phyloP scores from a whole-genome alignment of 371 early-diverging fungal genomes.

The Zychaea mexicana region DNA sequence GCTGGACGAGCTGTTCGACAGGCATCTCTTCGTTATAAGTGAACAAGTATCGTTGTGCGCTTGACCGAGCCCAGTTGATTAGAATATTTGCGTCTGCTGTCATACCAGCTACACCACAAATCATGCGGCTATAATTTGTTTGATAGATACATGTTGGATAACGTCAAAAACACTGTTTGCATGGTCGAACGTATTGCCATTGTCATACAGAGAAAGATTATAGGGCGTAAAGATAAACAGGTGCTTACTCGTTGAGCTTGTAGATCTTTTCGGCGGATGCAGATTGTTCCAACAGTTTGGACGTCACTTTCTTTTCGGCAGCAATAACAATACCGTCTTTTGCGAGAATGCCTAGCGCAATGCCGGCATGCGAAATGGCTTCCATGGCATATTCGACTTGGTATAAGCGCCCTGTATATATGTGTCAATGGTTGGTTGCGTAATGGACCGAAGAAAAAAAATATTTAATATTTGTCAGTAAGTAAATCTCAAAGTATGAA shows the following conservation, averaged over 20 bases:
- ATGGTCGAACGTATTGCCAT: too few species aligned
- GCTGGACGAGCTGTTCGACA: constrained; percentile 92
- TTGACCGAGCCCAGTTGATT: constrained; percentile 87
- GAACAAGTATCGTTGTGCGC: constrained; percentile 90
- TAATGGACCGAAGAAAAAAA: too few species aligned
- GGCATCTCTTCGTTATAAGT: constrained; percentile 91
- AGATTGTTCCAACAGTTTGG: constrained; percentile 88
- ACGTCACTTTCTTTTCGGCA: constrained; percentile 96
- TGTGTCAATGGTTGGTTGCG: not conserved
- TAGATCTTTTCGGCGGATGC: constrained; percentile 96
- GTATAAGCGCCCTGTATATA: constrained; percentile 90
- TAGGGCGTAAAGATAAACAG: too few species aligned
- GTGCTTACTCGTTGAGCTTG: constrained; percentile 88
- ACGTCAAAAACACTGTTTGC: too few species aligned
- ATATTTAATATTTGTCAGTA: not conserved
- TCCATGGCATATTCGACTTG: constrained; percentile 99
- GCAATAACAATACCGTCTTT: constrained; percentile 97
- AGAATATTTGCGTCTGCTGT: constrained; percentile 98
- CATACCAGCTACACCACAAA: constrained; percentile 98
- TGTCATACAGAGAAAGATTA: too few species aligned
- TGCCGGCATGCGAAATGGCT: constrained; percentile 98
- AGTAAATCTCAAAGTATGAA: not conserved
- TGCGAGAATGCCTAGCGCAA: constrained; percentile 92
- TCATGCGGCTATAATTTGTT: constrained; percentile 69
- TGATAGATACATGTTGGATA: too few species aligned